Evolutionary conservation across 176 grass and related monocot species (phyloP).

Genomic region (Oryza nivara): DNA sequence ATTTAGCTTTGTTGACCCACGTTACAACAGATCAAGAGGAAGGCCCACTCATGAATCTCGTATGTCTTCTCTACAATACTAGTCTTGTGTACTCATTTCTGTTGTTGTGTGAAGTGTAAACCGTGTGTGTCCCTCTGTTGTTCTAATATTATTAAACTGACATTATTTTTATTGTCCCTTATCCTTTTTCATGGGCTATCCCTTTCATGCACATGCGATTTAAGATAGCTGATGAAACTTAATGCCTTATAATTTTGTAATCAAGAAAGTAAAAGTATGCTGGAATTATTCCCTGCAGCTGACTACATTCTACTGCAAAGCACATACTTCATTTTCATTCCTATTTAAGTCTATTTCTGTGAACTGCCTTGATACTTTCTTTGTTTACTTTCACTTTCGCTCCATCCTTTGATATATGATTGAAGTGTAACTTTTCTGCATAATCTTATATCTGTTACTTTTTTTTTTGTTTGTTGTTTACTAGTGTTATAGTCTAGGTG

Average conservation of each 20-base stretch:
- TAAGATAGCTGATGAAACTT: slow-evolving; percentile 10
- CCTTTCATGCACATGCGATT: slow-evolving; percentile 1
- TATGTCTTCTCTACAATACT: slow-evolving; percentile 38
- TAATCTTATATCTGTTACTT: slow-evolving; percentile 11
- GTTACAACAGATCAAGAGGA: slow-evolving; percentile 96
- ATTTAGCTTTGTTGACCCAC: slow-evolving; percentile 91
- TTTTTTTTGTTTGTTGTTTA: slow-evolving; percentile 39
- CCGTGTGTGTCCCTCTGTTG: not conserved
- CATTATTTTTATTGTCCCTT: slow-evolving; percentile 10
- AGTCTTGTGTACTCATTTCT: not conserved
- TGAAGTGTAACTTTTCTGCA: not conserved
- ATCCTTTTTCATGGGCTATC: not conserved
- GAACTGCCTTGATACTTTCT: not conserved
- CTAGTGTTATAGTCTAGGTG: slow-evolving; percentile 87
- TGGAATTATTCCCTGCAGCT: not conserved
- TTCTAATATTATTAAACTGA: not conserved
- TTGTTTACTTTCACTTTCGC: slow-evolving; percentile 6
- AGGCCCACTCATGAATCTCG: slow-evolving; percentile 76
- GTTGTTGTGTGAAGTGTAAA: not conserved
- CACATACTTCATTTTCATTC: not conserved
- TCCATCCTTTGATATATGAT: slow-evolving; percentile 18
- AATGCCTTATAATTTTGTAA: not conserved
- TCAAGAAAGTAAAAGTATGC: not conserved
- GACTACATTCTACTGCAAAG: not conserved
- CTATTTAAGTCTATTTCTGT: not conserved